Evolutionary conservation across 176 grass and related monocot genomes (phyloP).

Genomic region (Phyllostachys edulis): DNA sequence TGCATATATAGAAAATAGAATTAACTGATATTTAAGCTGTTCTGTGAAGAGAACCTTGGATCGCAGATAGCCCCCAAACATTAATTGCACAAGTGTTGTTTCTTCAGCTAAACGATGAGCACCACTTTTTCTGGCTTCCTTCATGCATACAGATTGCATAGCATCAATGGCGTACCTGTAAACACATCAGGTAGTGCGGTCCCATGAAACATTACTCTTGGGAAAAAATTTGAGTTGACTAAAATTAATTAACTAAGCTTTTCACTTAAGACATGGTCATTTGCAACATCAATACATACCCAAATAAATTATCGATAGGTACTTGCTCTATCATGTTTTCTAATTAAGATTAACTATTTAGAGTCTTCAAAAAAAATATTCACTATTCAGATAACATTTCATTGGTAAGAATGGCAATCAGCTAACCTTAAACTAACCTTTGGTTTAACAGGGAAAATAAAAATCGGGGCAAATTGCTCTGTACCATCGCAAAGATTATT

Average conservation of each 20-base stretch:
- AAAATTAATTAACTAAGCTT: constrained; percentile 10
- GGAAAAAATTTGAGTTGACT: constrained; percentile 17
- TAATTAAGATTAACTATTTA: not conserved
- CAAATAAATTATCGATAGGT: constrained; percentile 9
- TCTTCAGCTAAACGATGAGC: constrained; percentile 59
- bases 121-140: constrained; percentile 54
- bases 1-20: constrained; percentile 34
- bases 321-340: constrained; percentile 1
- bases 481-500: too few species aligned
- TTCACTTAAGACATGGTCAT: not conserved
- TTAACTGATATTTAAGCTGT: constrained; percentile 11
- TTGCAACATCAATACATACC: constrained; percentile 18
- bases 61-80: constrained; percentile 91
- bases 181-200: constrained; percentile 29
- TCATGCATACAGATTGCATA: constrained; percentile 89
- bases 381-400: not conserved
- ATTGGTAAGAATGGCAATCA: not conserved
- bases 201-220: constrained; percentile 1
- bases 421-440: constrained; percentile 12
- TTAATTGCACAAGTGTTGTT: constrained; percentile 86
- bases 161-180: constrained; percentile 89
- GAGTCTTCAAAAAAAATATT: not conserved
- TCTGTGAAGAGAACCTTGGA: constrained; percentile 68
- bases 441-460: not conserved
- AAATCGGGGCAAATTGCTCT: not conserved